phyloP scores from a whole-genome alignment of 768 basidiomycete species.

The Suillus brevipes region DNA sequence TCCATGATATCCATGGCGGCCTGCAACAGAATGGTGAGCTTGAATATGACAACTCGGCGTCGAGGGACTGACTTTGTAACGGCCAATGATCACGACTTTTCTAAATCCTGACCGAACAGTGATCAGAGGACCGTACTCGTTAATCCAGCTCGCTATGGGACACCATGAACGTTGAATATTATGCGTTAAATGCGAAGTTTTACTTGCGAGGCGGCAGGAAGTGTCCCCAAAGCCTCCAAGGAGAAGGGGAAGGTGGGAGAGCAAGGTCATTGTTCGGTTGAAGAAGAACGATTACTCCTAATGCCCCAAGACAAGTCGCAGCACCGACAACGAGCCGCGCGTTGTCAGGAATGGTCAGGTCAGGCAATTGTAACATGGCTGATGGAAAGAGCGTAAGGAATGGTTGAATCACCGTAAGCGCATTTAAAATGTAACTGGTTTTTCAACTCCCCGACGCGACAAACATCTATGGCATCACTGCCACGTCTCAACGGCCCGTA shows the following conservation, averaged over 20 bases:
- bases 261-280: background rate
- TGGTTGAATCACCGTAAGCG: background rate
- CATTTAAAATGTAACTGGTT: background rate
- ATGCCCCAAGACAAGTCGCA: background rate
- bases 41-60: background rate
- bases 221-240: background rate
- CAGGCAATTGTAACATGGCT: background rate
- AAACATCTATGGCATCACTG: background rate
- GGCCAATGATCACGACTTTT: background rate
- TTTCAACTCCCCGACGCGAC: background rate
- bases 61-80: background rate
- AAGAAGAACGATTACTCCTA: background rate
- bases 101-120: background rate
- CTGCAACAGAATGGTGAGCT: background rate
- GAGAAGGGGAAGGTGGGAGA: background rate
- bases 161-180: background rate
- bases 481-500: background rate
- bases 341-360: background rate
- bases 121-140: background rate
- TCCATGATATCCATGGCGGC: background rate
- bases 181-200: background rate
- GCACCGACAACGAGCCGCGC: background rate
- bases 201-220: background rate
- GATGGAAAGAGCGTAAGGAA: background rate
- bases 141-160: background rate